A percentile compares a stretch with the other conserved stretches of the same genome.
These are phyloP conservation scores for Sporisorium sorghi DNA, from an alignment of 1,284 basidiomycete species.

Conservation along the genomic window DNA sequence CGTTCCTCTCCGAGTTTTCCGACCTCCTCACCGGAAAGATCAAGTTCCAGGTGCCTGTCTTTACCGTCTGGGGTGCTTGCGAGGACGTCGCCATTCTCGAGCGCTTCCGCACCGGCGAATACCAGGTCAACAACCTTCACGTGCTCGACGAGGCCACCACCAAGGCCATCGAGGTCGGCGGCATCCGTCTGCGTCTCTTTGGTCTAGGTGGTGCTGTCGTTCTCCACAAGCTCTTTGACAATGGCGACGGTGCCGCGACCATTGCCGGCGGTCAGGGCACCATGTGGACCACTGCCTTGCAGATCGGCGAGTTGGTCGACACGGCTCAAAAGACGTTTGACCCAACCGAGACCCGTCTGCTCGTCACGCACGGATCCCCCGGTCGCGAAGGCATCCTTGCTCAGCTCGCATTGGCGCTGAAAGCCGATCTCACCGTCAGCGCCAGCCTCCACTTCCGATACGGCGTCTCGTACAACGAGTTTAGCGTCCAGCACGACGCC, in stretches of 20 bases:
- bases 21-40: conserved; percentile 80
- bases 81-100: conserved; percentile 94
- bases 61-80: conserved; percentile 96
- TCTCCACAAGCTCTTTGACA: conserved; percentile 96
- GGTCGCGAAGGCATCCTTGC: conserved; percentile 92
- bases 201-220: conserved; percentile 96
- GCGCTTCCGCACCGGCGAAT: conserved; percentile 86
- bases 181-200: conserved; percentile 89
- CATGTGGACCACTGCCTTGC: conserved; percentile 98
- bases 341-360: conserved; percentile 88
- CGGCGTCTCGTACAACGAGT: conserved; percentile 95
- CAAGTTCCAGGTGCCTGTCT: conserved; percentile 79
- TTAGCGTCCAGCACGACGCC: conserved; percentile 88
- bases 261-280: conserved; percentile 97
- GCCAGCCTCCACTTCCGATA: conserved; percentile 98
- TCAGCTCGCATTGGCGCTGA: conserved; percentile 88
- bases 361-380: conserved; percentile 91
- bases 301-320: conserved; percentile 97
- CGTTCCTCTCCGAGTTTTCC: conserved; percentile 87
- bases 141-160: conserved; percentile 95
- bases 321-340: conserved; percentile 92
- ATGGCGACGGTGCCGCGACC: conserved; percentile 90
- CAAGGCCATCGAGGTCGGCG: conserved; percentile 88
- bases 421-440: conserved; percentile 93
- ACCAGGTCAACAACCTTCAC: conserved; percentile 80